Conservation (phyloP, 768 basidiomycete species). For the Agrocybe pediades region DNA sequence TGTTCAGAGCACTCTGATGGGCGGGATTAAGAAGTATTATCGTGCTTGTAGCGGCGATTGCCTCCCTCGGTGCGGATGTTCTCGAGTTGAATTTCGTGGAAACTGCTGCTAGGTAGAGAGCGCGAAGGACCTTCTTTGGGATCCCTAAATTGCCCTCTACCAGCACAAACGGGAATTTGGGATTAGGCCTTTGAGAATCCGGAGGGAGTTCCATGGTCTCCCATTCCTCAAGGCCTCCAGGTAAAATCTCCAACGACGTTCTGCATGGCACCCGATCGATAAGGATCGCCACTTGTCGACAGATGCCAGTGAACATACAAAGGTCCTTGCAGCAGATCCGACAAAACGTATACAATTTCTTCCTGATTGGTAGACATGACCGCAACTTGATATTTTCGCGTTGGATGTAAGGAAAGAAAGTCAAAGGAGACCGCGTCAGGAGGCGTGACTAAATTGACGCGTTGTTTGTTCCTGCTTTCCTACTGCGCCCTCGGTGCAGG, state of each 20-base stretch:
- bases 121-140: slow-evolving; percentile 57
- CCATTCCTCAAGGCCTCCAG: slow-evolving; percentile 58
- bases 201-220: slow-evolving; percentile 17
- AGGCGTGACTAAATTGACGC: slow-evolving; percentile 1
- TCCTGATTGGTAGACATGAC: not conserved
- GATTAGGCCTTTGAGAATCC: slow-evolving; percentile 21
- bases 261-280: slow-evolving; percentile 27
- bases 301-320: slow-evolving; percentile 22
- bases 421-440: not conserved
- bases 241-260: slow-evolving; percentile 60
- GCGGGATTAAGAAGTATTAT: slow-evolving; percentile 70
- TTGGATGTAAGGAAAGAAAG: not conserved
- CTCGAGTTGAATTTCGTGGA: slow-evolving; percentile 18
- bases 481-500: not conserved
- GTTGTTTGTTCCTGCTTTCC: slow-evolving; percentile 12
- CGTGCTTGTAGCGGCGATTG: slow-evolving; percentile 41
- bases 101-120: slow-evolving; percentile 50
- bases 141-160: slow-evolving; percentile 64
- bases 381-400: not conserved
- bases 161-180: slow-evolving; percentile 53
- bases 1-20: slow-evolving; percentile 68
- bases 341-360: slow-evolving; percentile 20
- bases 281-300: slow-evolving; percentile 2
- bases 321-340: slow-evolving; percentile 25
- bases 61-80: slow-evolving; percentile 14